A percentile compares a stretch with the other conserved stretches of the same genome.
phyloP scores from a whole-genome alignment of 2,329 filamentous ascomycete genomes.

The Phialophora verrucosa region DNA sequence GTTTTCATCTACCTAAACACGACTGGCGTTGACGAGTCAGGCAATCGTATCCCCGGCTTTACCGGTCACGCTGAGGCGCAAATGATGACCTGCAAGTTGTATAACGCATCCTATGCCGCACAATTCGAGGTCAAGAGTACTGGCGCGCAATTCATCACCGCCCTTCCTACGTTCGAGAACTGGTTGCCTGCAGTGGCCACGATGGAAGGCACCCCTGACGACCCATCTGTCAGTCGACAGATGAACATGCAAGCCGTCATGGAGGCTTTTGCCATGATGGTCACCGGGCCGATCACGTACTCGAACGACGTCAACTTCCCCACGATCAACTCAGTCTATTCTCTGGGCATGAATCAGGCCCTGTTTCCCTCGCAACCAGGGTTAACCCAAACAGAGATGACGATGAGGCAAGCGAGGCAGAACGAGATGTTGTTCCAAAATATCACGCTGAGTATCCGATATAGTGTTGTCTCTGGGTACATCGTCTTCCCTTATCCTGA shows the following conservation, averaged over 20 bases:
- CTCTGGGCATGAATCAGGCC: slow-evolving; percentile 18
- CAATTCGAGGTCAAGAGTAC: slow-evolving; percentile 27
- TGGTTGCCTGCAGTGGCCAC: slow-evolving; percentile 23
- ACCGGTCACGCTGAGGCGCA: slow-evolving; percentile 14
- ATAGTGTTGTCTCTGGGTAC: slow-evolving; percentile 23
- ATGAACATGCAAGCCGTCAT: slow-evolving; percentile 33
- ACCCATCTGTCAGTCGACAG: slow-evolving; percentile 14
- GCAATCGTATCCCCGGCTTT: slow-evolving; percentile 6
- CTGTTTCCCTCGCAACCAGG: slow-evolving; percentile 18
- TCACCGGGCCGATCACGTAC: slow-evolving; percentile 19
- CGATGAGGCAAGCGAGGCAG: slow-evolving; percentile 8
- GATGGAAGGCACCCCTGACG: slow-evolving; percentile 12
- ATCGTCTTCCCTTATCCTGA: background rate
- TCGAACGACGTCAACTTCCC: slow-evolving; percentile 7
- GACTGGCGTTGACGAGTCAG: slow-evolving; percentile 20
- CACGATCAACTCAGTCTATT: slow-evolving; percentile 23
- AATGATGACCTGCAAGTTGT: slow-evolving; percentile 26
- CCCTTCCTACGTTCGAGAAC: slow-evolving; percentile 16
- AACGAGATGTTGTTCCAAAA: slow-evolving; percentile 30
- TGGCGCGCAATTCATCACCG: slow-evolving; percentile 19
- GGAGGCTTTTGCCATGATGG: slow-evolving; percentile 29
- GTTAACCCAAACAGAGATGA: slow-evolving; percentile 17
- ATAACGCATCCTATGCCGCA: slow-evolving; percentile 24
- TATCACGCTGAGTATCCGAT: slow-evolving; percentile 29
- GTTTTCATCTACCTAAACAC: slow-evolving; percentile 29